These are phyloP conservation scores for Stropharia rugosoannulata DNA, from an alignment of 768 basidiomycete genomes.

Conservation along the genomic window DNA sequence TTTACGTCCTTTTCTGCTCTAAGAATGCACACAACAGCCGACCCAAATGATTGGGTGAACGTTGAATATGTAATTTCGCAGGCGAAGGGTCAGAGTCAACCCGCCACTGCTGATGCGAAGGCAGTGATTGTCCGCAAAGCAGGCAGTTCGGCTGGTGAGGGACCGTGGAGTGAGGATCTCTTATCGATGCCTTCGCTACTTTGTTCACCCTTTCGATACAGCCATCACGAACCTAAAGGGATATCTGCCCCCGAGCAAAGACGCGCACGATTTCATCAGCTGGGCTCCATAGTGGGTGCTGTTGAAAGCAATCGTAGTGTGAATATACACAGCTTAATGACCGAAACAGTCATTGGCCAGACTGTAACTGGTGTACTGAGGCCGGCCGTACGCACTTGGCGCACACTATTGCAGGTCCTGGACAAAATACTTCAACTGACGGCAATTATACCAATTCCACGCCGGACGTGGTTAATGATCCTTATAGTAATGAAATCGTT, in stretches of 20 bases:
- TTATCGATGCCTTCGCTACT: neutral
- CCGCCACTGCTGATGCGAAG: constrained; percentile 31
- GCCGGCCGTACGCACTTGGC: constrained; percentile 22
- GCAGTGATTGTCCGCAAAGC: constrained; percentile 35
- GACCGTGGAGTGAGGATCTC: constrained; percentile 24
- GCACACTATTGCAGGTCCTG: constrained; percentile 21
- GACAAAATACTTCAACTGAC: constrained; percentile 10
- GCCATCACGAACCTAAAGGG: constrained; percentile 32
- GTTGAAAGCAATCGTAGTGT: neutral
- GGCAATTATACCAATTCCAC: neutral
- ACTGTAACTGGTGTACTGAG: constrained; percentile 49
- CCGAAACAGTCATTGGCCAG: constrained; percentile 46
- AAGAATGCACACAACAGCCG: constrained; percentile 27
- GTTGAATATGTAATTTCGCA: constrained; percentile 37
- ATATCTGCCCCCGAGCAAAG: constrained; percentile 23
- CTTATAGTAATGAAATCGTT: constrained; percentile 8
- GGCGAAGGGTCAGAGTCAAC: constrained; percentile 12
- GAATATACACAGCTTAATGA: neutral
- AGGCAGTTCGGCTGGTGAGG: constrained; percentile 31
- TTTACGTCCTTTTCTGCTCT: neutral
- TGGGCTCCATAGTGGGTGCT: constrained; percentile 54
- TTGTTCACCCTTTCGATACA: constrained; percentile 24
- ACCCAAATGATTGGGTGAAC: constrained; percentile 51
- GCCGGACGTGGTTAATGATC: neutral
- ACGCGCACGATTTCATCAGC: constrained; percentile 51